These are phyloP conservation scores for Penicillium daleae DNA, from an alignment of 495 filamentous ascomycete species.

Conservation along the genomic window DNA sequence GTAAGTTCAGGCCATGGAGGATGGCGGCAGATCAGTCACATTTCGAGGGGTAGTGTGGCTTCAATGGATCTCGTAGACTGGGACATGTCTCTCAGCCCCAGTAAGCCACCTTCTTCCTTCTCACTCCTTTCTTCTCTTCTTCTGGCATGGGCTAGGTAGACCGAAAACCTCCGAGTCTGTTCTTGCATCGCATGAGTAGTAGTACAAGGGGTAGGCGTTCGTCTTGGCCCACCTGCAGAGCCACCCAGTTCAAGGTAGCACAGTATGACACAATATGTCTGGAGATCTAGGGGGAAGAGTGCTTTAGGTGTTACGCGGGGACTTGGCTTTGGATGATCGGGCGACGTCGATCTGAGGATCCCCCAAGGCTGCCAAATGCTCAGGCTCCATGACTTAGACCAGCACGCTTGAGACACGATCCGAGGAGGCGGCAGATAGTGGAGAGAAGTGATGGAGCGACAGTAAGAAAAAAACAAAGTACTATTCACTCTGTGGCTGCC, in stretches of 20 bases:
- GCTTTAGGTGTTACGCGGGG: slow-evolving; percentile 10
- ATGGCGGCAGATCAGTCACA: slow-evolving; percentile 1
- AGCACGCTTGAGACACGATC: background rate
- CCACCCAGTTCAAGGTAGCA: background rate
- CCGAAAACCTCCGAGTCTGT: slow-evolving; percentile 26
- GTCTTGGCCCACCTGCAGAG: background rate
- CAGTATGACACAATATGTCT: slow-evolving; percentile 14
- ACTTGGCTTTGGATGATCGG: background rate
- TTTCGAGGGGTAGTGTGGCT: background rate
- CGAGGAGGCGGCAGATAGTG: background rate
- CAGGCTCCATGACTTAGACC: background rate
- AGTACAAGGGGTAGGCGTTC: background rate
- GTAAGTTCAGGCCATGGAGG: background rate
- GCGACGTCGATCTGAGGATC: slow-evolving; percentile 25
- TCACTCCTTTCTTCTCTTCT: background rate
- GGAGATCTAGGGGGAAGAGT: background rate
- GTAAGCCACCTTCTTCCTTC: slow-evolving; percentile 12
- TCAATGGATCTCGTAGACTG: background rate
- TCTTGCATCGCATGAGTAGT: slow-evolving; percentile 1
- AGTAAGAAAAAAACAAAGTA: background rate
- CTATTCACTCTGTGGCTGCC: slow-evolving; percentile 4
- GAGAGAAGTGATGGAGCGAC: background rate
- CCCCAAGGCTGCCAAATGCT: slow-evolving; percentile 12
- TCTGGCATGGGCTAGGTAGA: background rate
- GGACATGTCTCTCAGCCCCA: slow-evolving; percentile 11